These are phyloP conservation scores for Zygnema circumcarinatum DNA, from an alignment of 139 green algal species.

Conservation along the genomic window DNA sequence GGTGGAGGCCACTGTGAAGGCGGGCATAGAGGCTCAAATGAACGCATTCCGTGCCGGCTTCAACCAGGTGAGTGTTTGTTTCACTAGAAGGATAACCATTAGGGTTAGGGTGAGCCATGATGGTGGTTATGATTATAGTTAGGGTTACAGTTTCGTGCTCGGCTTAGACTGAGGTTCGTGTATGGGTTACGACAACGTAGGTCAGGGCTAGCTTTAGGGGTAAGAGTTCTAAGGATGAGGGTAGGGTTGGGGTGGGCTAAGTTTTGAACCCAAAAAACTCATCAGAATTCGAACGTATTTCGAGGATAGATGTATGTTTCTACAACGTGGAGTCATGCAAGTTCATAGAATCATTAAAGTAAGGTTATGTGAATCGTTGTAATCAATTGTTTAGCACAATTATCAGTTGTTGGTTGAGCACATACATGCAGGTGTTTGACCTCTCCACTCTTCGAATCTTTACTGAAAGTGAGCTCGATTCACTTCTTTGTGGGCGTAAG, in stretches of 20 bases:
- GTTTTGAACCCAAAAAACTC: no score
- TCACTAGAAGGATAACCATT: neutral
- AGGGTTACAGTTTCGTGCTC: neutral
- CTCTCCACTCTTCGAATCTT: conserved; percentile 76
- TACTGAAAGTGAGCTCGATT: conserved; percentile 91
- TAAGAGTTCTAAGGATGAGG: no score
- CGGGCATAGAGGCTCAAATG: conserved; percentile 81
- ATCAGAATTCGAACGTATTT: no score
- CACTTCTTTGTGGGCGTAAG: conserved; percentile 84
- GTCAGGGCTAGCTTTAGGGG: no score
- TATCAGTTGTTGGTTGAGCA: neutral
- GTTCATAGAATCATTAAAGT: no score
- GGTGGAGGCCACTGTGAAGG: conserved; percentile 83
- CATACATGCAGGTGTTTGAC: conserved; percentile 75
- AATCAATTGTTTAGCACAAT: no score
- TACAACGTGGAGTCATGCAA: no score
- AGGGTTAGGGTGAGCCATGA: neutral
- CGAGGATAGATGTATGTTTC: no score
- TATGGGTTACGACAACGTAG: no score
- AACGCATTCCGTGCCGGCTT: conserved; percentile 81
- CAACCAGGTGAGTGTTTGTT: conserved; percentile 66
- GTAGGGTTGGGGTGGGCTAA: no score
- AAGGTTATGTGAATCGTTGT: no score
- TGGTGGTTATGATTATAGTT: neutral
- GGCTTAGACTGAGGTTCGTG: no score